A percentile compares a stretch with the other conserved stretches of the same genome.
These are phyloP conservation scores for Pestalotiopsis sp. DNA, from an alignment of 2,329 filamentous ascomycete genomes.

Conservation along the genomic window DNA sequence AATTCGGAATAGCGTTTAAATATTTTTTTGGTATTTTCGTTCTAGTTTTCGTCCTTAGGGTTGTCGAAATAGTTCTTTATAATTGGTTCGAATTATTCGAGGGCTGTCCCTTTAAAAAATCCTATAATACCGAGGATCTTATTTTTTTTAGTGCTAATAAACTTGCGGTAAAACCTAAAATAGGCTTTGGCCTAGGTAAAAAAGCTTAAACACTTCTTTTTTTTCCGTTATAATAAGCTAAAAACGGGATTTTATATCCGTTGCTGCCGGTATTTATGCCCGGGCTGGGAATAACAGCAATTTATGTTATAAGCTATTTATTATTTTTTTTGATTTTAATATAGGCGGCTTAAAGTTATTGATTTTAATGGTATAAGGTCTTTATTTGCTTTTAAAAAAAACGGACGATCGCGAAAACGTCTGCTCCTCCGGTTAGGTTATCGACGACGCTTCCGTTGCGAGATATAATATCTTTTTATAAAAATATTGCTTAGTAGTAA, in stretches of 20 bases:
- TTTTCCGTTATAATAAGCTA: background rate
- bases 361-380: background rate
- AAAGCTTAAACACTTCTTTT: background rate
- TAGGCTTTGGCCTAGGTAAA: background rate
- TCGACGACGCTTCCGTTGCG: background rate
- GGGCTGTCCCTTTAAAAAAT: background rate
- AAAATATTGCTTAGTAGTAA: background rate
- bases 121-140: background rate
- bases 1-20: background rate
- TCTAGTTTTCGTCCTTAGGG: no score
- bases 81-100: background rate
- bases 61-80: background rate
- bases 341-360: background rate
- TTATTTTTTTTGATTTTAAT: background rate
- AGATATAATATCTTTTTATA: background rate
- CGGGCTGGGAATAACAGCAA: background rate
- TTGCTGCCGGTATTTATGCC: no score
- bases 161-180: background rate
- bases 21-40: no score
- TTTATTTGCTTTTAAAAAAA: background rate
- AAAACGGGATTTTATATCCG: background rate
- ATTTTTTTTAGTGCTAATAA: background rate
- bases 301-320: background rate
- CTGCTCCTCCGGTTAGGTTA: background rate
- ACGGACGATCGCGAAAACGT: background rate